Base-by-base conservation (phyloP, 1,284 basidiomycete genomes). In the Ceratobasidium sp. region DNA sequence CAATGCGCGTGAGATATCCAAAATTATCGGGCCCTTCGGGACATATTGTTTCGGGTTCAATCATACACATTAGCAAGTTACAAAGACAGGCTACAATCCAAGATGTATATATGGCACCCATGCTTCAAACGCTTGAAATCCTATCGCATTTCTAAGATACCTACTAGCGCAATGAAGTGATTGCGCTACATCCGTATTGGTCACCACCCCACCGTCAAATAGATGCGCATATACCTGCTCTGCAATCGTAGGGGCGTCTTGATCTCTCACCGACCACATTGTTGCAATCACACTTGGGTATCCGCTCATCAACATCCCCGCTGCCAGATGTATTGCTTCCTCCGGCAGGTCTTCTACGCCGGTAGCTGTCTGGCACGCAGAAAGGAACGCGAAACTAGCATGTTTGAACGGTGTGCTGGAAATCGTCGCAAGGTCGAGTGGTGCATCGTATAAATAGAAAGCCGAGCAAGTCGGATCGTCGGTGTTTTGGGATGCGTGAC, bases 181-280 rank as follows among this genome's bases (percentile, higher is more conserved):
- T 23, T 28, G 41, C n/a, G 59, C 59, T 9, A 28, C 41, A 28
- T 21, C n/a, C 23, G 16, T 9, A 9, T 23, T 16, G 23, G 9
- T 8, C 30, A 41, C 4, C 18, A 21, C 23, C 18, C 43, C 41
- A 18, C 28, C 43, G 6, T n/a, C 28, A 16, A 61, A 45, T 6
- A 70, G n/a, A 5, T 41, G 30, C 53, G 32, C 57, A 34, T 70
- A 70, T 28, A 70, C 52, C 39, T 43, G 2, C 10, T 70, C 65
- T 9, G 65, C 36, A 3, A 70, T 16, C n/a, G 41, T 8, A n/a
- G 53, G 65, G 5, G 39, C 65, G 28, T 69, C 65, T 16, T 69
- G 28, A 30, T 69, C 65, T 9, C 28, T 50, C n/a, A 69, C 36
- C 8, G 48, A n/a, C 65, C 65, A 69, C 65, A 69, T 57, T 8